Evolutionary conservation across 2,329 filamentous ascomycete species (phyloP).

Genomic region (Venturiaceae sp.): DNA sequence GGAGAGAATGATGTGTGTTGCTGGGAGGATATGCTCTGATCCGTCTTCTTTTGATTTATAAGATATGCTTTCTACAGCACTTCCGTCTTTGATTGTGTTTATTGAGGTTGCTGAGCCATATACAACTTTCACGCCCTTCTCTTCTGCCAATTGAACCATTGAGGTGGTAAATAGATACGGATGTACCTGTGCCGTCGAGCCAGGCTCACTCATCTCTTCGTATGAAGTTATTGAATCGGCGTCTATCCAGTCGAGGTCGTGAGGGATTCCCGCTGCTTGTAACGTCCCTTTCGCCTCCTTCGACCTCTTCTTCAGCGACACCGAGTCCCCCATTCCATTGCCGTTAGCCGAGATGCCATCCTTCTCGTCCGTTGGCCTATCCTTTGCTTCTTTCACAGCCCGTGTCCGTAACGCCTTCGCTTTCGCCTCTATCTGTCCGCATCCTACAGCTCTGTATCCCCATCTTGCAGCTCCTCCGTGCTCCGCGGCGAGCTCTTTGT

Average conservation of each 20-base stretch:
- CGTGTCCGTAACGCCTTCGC: constrained; percentile 25
- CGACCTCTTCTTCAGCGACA: constrained; percentile 47
- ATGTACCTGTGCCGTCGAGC: constrained; percentile 87
- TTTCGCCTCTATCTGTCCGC: constrained; percentile 53
- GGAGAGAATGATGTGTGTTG: constrained; percentile 48
- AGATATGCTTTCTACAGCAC: constrained; percentile 50
- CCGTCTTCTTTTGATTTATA: constrained; percentile 46
- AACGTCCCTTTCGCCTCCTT: constrained; percentile 40
- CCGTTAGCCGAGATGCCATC: constrained; percentile 12
- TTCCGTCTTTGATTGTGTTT: constrained; percentile 35
- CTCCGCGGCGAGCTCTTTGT: constrained; percentile 74
- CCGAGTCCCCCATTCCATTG: constrained; percentile 21
- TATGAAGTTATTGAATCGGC: constrained; percentile 57
- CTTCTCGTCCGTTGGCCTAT: constrained; percentile 20
- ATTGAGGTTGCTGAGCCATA: constrained; percentile 63
- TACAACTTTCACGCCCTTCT: constrained; percentile 48
- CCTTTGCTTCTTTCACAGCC: constrained; percentile 13
- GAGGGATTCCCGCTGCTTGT: constrained; percentile 54
- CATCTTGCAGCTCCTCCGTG: constrained; percentile 69
- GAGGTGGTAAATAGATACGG: constrained; percentile 81
- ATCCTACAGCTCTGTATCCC: constrained; percentile 76
- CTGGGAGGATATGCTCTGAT: constrained; percentile 39
- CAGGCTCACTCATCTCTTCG: constrained; percentile 71
- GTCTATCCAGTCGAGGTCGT: constrained; percentile 72
- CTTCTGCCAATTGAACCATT: constrained; percentile 66